phyloP scores from a whole-genome alignment of 2,329 filamentous ascomycete genomes.

The Sarocladium strictum region DNA sequence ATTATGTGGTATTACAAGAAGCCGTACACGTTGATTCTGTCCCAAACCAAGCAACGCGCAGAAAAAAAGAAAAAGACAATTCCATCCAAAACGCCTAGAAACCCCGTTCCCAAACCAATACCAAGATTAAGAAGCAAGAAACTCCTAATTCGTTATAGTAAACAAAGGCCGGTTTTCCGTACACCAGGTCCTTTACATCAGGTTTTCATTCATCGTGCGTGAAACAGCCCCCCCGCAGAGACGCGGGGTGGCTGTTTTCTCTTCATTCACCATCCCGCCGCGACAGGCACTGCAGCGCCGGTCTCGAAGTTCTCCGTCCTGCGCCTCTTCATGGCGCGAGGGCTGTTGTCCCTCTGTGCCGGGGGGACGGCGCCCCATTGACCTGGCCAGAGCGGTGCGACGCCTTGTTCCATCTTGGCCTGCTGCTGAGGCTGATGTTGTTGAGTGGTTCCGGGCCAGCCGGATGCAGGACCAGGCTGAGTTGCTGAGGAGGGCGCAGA shows the following conservation, averaged over 20 bases:
- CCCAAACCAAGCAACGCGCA: background rate
- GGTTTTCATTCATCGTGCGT: background rate
- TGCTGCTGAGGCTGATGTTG: conserved; percentile 6
- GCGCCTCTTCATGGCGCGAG: conserved; percentile 30
- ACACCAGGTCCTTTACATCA: background rate
- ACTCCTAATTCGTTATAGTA: background rate
- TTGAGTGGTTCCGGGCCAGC: conserved; percentile 13
- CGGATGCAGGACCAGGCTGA: conserved; percentile 4
- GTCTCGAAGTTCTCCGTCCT: conserved; percentile 14
- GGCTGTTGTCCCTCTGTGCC: conserved; percentile 27
- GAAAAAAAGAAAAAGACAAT: too few relatives aligned
- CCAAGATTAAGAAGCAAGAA: background rate
- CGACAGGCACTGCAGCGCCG: background rate
- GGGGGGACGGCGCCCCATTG: conserved; percentile 14
- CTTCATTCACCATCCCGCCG: background rate
- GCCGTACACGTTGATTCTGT: background rate
- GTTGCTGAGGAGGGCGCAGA: background rate
- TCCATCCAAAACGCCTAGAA: background rate
- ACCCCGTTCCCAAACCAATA: background rate
- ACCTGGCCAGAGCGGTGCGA: conserved; percentile 9
- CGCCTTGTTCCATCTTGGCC: background rate
- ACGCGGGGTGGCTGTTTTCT: too few relatives aligned
- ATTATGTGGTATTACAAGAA: conserved; percentile 3
- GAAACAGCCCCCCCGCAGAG: background rate
- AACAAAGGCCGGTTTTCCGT: background rate